Evolutionary conservation across 768 basidiomycete species (phyloP), one percentile per base, ranked within the genome.

Genomic region (Asterophora lycoperdoides): DNA sequence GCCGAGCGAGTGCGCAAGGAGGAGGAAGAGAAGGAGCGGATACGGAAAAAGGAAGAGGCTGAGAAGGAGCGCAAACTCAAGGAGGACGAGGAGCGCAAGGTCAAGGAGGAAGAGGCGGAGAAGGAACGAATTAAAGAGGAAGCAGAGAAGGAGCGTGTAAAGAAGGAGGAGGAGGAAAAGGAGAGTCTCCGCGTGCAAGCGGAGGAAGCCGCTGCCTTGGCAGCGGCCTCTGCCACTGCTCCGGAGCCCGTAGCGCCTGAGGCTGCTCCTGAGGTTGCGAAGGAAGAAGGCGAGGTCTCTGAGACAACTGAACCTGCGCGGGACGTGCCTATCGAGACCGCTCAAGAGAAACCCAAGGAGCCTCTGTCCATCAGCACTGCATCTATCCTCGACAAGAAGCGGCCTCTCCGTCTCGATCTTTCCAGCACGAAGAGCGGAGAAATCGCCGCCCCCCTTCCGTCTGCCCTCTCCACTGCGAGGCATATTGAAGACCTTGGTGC

Each of bases 401-500:
- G 86, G 23, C 89, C 89, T 19, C 87, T 81, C 46, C 85, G 78
- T 28, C 79, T 92, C 29, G 83, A 92, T 58, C 79, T 92, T 35
- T 73, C 79, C 8, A 69, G 65, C 10, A 69, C 84, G 8, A 77
- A 72, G 59, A 72, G 64, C 50, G 62, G 71, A 35, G 61, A 60
- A 30, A 61, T 73, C 39, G 60, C 77, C 17, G 65, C 71, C 6
- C 64, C 79, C 35, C 76, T 78, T 47, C 80, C 78, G 38, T 86
- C 83, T 42, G 82, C 85, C 0, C 72, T 97, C 36, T 81, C 83
- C 11, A 85, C 89, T 8, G 95, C 95, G 32, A 81, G 84, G 44
- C 79, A 83, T 54, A 95, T 99, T 55, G 83, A 87, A 42, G 86
- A 95, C 65, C 78, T 98, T 40, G 74, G 75, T 29, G 70, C 78